Evolutionary conservation across 2,329 filamentous ascomycete genomes (phyloP), one percentile per base, ranked within the genome.

Genomic region (Alternaria consortialis): DNA sequence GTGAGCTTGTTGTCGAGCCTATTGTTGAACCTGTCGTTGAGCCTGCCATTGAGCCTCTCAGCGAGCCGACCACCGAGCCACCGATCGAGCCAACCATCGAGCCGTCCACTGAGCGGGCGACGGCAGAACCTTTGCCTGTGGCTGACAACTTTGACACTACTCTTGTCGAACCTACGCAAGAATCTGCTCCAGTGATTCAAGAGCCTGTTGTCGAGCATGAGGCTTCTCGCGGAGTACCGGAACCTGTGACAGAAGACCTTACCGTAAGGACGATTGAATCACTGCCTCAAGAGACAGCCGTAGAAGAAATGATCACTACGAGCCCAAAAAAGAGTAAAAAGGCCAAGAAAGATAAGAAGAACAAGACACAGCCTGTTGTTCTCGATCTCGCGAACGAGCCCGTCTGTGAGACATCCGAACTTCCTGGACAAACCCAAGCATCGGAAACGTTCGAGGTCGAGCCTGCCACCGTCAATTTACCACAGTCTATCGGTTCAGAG

Each of bases 321-420:
- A 40, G 60, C 20, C 57, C 67, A n/a, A 74, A 71, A 55, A 74
- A 73, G 52, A 44, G 36, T 6, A 70, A 71, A 42, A 73, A 71
- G 55, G 60, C 56, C 11, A 77, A 77, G 65, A 76, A 76, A 48
- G 67, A 67, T 50, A 74, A 75, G 65, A 75, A 77, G 53, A 59
- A 48, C 27, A 71, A 71, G 50, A 66, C 66, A 20, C 60, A 66
- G 40, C 56, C 69, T 23, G 34, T 57, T 20, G 29, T 58, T 7
- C 36, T 57, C 15, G 69, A 69, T 23, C 20, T 37, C 8, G 23
- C 32, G 6, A 61, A 65, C 5, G 61, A 62, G 13, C 27, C 40
- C 13, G 53, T 56, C 17, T 27, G 17, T n/a, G 32, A 48, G 15
- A 34, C 43, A 34, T 47, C 11, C 1, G 31, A 34, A n/a, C 8